Conservation (phyloP, 148 eudicot species). For the Hydrangea macrophylla region DNA sequence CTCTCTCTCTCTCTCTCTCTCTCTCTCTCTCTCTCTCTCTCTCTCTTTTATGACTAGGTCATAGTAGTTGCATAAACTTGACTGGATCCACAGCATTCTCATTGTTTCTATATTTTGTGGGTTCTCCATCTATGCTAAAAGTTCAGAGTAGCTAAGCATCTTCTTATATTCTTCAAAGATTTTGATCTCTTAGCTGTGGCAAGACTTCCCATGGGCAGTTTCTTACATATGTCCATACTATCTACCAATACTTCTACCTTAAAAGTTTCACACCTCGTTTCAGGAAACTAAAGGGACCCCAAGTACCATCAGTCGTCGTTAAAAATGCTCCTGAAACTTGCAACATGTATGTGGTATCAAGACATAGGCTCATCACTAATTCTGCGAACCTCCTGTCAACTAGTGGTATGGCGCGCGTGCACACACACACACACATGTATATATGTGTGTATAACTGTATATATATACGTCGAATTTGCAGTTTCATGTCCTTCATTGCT, state of each 20-base stretch:
- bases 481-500: not conserved
- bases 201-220: slow-evolving; percentile 4
- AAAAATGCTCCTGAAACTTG: slow-evolving; percentile 61
- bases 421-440: too few species aligned
- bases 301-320: slow-evolving; percentile 55
- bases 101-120: not conserved
- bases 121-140: not conserved
- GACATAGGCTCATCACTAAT: slow-evolving; percentile 47
- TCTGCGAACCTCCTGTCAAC: slow-evolving; percentile 34
- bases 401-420: slow-evolving; percentile 34
- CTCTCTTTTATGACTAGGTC: too few species aligned
- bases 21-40: too few species aligned
- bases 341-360: slow-evolving; percentile 56
- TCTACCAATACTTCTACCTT: not conserved
- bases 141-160: not conserved
- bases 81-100: not conserved
- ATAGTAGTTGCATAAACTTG: not conserved
- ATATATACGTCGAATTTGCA: too few species aligned
- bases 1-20: too few species aligned
- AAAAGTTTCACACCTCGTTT: not conserved
- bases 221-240: not conserved
- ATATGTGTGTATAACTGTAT: too few species aligned
- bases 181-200: slow-evolving; percentile 3
- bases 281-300: slow-evolving; percentile 55
- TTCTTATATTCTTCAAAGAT: not conserved